These are phyloP conservation scores for Sporisorium exsertum DNA, from an alignment of 1,284 basidiomycete species.

Conservation along the genomic window DNA sequence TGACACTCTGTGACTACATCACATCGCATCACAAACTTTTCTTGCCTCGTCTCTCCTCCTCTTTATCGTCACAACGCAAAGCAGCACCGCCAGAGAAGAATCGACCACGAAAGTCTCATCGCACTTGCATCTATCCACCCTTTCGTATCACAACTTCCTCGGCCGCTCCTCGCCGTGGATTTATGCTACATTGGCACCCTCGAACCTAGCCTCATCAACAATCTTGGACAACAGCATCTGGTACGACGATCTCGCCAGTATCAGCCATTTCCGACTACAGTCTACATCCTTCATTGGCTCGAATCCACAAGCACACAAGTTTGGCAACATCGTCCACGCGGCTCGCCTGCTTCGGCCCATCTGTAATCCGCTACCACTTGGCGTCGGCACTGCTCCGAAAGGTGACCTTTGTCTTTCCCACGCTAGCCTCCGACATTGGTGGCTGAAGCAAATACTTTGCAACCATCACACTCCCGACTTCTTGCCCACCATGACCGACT, in stretches of 20 bases:
- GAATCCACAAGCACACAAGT: neutral
- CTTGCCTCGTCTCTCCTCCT: neutral
- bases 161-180: neutral
- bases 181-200: neutral
- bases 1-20: neutral
- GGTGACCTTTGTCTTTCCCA: neutral
- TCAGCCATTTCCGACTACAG: too few relatives aligned
- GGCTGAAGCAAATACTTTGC: neutral
- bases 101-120: too few relatives aligned
- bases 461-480: neutral
- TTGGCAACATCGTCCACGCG: neutral
- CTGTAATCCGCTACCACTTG: neutral
- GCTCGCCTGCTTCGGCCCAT: neutral
- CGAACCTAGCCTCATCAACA: neutral
- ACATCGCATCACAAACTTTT: neutral
- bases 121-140: neutral
- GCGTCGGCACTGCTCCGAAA: conserved; percentile 3
- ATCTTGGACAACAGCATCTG: too few relatives aligned
- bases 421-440: neutral
- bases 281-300: too few relatives aligned
- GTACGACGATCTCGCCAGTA: neutral
- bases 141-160: neutral
- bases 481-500: conserved; percentile 24
- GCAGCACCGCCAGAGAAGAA: neutral
- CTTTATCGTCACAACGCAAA: neutral